Evolutionary conservation across 106 monocot genomes (phyloP).

Genomic region (Triglochin maritima): DNA sequence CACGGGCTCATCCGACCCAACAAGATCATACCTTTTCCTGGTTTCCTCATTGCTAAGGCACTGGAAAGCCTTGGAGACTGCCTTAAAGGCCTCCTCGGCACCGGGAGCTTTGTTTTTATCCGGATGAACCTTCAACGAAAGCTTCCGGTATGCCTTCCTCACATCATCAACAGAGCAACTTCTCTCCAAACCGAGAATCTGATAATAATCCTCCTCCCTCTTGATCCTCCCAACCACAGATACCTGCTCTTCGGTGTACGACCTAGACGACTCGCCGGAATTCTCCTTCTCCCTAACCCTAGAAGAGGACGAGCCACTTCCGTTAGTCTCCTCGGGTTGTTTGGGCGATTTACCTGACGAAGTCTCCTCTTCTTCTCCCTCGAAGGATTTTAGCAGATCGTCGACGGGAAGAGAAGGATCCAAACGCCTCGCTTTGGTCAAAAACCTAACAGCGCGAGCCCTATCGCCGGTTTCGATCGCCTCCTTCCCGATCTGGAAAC

Average conservation of each 20-base stretch:
- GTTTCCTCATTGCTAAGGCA: constrained; percentile 82
- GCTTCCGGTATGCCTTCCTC: constrained; percentile 75
- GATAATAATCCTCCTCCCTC: constrained; percentile 79
- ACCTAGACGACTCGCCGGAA: constrained; percentile 18
- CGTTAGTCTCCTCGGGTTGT: neutral
- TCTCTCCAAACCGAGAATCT: constrained; percentile 67
- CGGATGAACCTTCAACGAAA: constrained; percentile 90
- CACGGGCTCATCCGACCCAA: constrained; percentile 61
- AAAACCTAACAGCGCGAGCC: constrained; percentile 62
- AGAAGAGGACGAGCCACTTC: neutral
- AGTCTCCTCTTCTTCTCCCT: neutral
- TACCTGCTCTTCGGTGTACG: constrained; percentile 81
- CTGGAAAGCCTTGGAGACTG: constrained; percentile 92
- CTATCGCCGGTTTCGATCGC: constrained; percentile 56
- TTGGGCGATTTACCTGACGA: neutral
- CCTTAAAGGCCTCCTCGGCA: constrained; percentile 89
- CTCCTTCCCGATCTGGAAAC: constrained; percentile 60
- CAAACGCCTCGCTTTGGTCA: constrained; percentile 71
- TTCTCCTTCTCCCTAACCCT: neutral
- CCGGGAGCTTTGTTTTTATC: constrained; percentile 96
- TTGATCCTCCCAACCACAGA: constrained; percentile 67
- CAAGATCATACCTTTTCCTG: constrained; percentile 70
- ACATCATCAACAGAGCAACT: constrained; percentile 81
- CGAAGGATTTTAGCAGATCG: constrained; percentile 32
- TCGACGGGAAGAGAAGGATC: constrained; percentile 70